Percentiles rank a stretch among this genome's conserved stretches.
Evolutionary conservation across 495 filamentous ascomycete species (phyloP).

Genomic region (Hypoxylon trugodes): DNA sequence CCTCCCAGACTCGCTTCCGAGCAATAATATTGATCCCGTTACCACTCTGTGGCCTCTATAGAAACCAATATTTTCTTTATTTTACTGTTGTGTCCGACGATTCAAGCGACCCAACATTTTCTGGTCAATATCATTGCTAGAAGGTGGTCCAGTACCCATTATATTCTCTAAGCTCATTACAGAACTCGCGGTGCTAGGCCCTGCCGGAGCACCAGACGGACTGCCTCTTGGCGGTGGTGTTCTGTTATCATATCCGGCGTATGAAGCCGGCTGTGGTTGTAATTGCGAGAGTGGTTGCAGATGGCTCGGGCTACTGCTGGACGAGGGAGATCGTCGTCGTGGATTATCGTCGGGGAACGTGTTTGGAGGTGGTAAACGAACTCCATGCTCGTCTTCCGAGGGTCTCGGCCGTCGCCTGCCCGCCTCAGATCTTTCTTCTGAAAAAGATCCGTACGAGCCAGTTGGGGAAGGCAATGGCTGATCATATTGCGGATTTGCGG

Average conservation of each 20-base stretch:
- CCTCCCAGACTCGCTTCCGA: neutral
- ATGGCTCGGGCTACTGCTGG: slow-evolving; percentile 52
- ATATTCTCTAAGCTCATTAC: slow-evolving; percentile 58
- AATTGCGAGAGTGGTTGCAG: slow-evolving; percentile 45
- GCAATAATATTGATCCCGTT: slow-evolving; percentile 6
- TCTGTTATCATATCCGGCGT: slow-evolving; percentile 33
- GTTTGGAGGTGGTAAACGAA: slow-evolving; percentile 56
- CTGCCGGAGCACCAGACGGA: slow-evolving; percentile 37
- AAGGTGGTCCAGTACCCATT: slow-evolving; percentile 42
- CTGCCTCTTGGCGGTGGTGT: slow-evolving; percentile 40
- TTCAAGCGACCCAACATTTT: slow-evolving; percentile 54
- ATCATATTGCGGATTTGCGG: slow-evolving; percentile 43
- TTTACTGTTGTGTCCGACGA: slow-evolving; percentile 24
- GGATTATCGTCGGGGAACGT: slow-evolving; percentile 55
- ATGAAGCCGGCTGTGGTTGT: slow-evolving; percentile 39
- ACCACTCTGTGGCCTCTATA: slow-evolving; percentile 21
- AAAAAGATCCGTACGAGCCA: slow-evolving; percentile 41
- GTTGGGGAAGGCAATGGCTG: slow-evolving; percentile 48
- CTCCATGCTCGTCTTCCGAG: slow-evolving; percentile 52
- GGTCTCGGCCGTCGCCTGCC: slow-evolving; percentile 48
- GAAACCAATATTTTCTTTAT: neutral
- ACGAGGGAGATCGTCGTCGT: slow-evolving; percentile 56
- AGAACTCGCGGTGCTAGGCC: slow-evolving; percentile 40
- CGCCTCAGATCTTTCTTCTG: slow-evolving; percentile 39
- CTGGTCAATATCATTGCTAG: slow-evolving; percentile 51